Conservation (phyloP, 1,284 basidiomycete genomes). For the Apiotrichum laibachii region DNA sequence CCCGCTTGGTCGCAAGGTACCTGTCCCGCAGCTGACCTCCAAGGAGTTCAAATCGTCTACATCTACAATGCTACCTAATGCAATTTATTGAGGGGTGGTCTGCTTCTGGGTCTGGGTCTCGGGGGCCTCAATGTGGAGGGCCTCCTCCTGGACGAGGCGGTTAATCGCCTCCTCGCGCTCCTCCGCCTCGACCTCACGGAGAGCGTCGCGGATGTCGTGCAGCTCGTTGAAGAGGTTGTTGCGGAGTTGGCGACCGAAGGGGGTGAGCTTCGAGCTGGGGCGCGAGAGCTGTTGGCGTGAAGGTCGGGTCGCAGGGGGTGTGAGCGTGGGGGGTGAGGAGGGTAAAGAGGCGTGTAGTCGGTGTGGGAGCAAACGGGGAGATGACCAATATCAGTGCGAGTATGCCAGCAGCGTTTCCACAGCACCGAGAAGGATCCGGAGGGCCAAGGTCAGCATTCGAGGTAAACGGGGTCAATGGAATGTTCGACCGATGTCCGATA, state of each 20-base stretch:
- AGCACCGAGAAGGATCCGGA: background rate
- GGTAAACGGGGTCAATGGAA: too few species aligned
- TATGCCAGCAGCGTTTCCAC: too few species aligned
- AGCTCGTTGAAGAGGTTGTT: conserved; percentile 42
- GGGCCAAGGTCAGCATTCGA: background rate
- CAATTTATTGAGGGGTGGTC: background rate
- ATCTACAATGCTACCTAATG: background rate
- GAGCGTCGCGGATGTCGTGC: conserved; percentile 21
- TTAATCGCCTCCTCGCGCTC: background rate
- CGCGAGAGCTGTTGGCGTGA: conserved; percentile 36
- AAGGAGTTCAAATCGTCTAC: conserved; percentile 3
- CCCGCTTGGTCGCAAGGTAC: too few species aligned
- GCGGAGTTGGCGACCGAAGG: conserved; percentile 42
- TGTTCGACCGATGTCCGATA: background rate
- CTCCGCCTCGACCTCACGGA: conserved; percentile 3
- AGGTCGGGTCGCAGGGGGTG: background rate
- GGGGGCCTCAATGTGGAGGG: background rate
- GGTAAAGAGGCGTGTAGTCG: too few species aligned
- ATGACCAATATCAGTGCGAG: background rate
- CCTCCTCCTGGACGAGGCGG: background rate
- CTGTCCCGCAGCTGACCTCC: too few species aligned
- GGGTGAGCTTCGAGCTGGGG: conserved; percentile 41
- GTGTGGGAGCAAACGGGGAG: background rate
- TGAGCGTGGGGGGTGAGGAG: too few species aligned
- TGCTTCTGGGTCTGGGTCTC: background rate